Conservation (phyloP, 2,329 filamentous ascomycete species). For the Aspergillus luchuensis region DNA sequence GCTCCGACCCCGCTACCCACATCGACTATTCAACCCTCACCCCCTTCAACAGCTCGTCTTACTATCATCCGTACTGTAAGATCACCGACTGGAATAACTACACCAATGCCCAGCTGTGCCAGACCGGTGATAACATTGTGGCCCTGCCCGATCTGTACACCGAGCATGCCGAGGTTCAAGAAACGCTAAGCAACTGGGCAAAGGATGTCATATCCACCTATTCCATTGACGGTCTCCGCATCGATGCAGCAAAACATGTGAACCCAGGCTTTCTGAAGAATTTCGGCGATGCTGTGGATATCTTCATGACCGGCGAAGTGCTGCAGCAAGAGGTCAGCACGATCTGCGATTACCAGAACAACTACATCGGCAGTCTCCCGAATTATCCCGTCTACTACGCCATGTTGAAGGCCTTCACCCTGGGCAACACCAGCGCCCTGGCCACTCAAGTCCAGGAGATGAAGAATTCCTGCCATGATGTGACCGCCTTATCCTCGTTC, state of each 20-base stretch:
- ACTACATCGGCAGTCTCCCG: slow-evolving; percentile 45
- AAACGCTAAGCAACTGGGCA: slow-evolving; percentile 48
- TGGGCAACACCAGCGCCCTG: slow-evolving; percentile 34
- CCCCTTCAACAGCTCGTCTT: slow-evolving; percentile 31
- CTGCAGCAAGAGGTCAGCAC: slow-evolving; percentile 40
- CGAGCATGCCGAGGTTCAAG: slow-evolving; percentile 43
- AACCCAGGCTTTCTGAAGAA: slow-evolving; percentile 44
- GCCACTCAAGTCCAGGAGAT: slow-evolving; percentile 28
- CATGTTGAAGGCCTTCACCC: slow-evolving; percentile 38
- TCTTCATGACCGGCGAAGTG: slow-evolving; percentile 53
- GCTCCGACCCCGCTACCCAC: slow-evolving; percentile 25
- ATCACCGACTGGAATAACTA: slow-evolving; percentile 39
- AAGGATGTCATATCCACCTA: slow-evolving; percentile 46
- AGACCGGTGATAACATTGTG: slow-evolving; percentile 53
- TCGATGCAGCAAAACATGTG: slow-evolving; percentile 54
- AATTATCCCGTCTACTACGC: slow-evolving; percentile 50
- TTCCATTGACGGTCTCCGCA: slow-evolving; percentile 53
- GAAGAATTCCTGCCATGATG: slow-evolving; percentile 39
- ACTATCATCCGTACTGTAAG: slow-evolving; percentile 33
- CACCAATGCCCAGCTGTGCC: slow-evolving; percentile 47
- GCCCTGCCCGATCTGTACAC: slow-evolving; percentile 52
- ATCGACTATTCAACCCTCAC: slow-evolving; percentile 30
- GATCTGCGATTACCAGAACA: slow-evolving; percentile 46
- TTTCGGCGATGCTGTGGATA: slow-evolving; percentile 39
- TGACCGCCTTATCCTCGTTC: slow-evolving; percentile 54